These are phyloP conservation scores for Calonectria leucothoes DNA, from an alignment of 2,329 filamentous ascomycete genomes.

Conservation along the genomic window DNA sequence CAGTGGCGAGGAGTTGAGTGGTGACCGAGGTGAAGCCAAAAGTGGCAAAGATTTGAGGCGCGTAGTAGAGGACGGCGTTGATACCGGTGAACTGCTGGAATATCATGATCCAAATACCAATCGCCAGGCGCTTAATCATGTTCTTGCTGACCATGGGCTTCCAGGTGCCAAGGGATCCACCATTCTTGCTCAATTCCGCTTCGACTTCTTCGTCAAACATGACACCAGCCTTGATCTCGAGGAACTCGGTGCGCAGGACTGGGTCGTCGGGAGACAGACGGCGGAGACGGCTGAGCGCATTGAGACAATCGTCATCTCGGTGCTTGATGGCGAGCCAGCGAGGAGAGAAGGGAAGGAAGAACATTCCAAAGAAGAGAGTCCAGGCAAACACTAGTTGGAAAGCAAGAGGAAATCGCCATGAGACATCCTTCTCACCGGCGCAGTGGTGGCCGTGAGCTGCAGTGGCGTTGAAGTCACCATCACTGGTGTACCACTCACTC, in stretches of 20 bases:
- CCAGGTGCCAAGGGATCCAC: neutral
- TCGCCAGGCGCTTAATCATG: neutral
- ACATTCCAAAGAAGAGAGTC: neutral
- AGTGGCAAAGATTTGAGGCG: neutral
- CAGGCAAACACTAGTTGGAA: neutral
- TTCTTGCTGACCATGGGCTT: conserved; percentile 3
- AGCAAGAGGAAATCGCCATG: conserved; percentile 3
- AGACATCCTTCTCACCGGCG: neutral
- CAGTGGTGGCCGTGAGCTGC: neutral
- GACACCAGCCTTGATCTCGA: conserved; percentile 2
- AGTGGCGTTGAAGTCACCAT: conserved; percentile 1
- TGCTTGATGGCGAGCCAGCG: conserved; percentile 2
- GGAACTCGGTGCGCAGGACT: neutral
- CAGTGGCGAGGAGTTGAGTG: neutral
- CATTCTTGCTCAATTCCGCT: neutral
- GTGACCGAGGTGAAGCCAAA: neutral
- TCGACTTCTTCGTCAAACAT: conserved; percentile 1
- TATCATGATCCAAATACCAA: conserved; percentile 1
- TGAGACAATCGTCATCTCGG: neutral
- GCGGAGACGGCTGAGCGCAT: neutral
- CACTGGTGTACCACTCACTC: neutral
- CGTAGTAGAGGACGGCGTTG: conserved; percentile 4
- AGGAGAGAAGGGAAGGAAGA: conserved; percentile 1
- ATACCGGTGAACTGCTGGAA: conserved; percentile 6
- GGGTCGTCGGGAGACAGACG: neutral